Conservation (phyloP, 345 rosid genomes). For the Turnera subulata region DNA sequence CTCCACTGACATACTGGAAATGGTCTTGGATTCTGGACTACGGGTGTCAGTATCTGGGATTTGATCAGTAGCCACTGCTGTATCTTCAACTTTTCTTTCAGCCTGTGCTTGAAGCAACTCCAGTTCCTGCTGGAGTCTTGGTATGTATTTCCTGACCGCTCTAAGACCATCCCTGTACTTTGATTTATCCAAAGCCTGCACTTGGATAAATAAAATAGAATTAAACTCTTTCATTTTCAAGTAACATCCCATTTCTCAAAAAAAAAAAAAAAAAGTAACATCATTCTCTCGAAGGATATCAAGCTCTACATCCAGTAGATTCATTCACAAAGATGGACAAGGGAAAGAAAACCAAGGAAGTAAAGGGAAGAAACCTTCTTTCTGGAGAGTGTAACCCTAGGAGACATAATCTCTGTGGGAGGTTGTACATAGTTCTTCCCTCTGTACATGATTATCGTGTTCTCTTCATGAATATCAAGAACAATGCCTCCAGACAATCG, state of each 20-base stretch:
- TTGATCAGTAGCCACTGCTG: slow-evolving; percentile 18
- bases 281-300: background rate
- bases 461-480: slow-evolving; percentile 73
- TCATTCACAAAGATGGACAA: background rate
- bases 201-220: background rate
- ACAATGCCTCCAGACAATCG: slow-evolving; percentile 85
- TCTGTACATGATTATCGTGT: slow-evolving; percentile 85
- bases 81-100: slow-evolving; percentile 28
- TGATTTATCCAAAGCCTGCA: slow-evolving; percentile 81
- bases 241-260: background rate
- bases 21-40: slow-evolving; percentile 11
- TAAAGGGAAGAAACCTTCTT: slow-evolving; percentile 58
- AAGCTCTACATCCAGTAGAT: background rate
- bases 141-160: slow-evolving; percentile 69
- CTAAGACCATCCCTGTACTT: slow-evolving; percentile 78
- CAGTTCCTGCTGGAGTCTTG: slow-evolving; percentile 85
- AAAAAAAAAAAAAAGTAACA: no score
- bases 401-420: slow-evolving; percentile 95
- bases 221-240: background rate
- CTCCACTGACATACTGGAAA: slow-evolving; percentile 20
- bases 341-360: background rate
- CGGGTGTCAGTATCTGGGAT: slow-evolving; percentile 13
- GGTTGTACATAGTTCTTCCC: slow-evolving; percentile 94
- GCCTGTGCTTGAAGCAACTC: slow-evolving; percentile 60
- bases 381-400: slow-evolving; percentile 75